Conservation (phyloP, 306 rosid species). For the Begonia masoniana region DNA sequence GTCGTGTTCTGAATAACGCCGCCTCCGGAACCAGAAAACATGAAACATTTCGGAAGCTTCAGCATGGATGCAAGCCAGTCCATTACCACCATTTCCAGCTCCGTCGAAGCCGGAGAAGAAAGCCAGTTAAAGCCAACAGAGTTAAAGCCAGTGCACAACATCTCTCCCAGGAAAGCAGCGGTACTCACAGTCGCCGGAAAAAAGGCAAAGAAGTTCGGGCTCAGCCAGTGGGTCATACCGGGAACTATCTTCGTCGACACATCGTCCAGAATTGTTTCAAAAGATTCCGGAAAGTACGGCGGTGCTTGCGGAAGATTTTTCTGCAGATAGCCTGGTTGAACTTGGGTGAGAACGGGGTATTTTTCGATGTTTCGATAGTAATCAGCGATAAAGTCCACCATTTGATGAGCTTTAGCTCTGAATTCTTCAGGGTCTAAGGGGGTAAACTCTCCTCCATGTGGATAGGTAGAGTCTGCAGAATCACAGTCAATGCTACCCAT, state of each 20-base stretch:
- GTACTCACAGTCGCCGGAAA: conserved; percentile 12
- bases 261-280: conserved; percentile 25
- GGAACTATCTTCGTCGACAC: conserved; percentile 18
- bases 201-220: conserved; percentile 20
- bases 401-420: conserved; percentile 24
- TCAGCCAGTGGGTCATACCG: conserved; percentile 33
- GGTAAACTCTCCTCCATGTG: neutral
- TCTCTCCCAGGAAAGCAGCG: conserved; percentile 22
- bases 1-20: conserved; percentile 33
- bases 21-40: conserved; percentile 20
- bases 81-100: conserved; percentile 25
- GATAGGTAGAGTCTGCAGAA: neutral
- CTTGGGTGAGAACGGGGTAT: conserved; percentile 23
- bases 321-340: conserved; percentile 19
- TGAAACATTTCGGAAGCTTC: conserved; percentile 21
- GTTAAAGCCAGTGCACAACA: conserved; percentile 23
- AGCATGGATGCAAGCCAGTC: conserved; percentile 37
- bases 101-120: conserved; percentile 35
- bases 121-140: conserved; percentile 29
- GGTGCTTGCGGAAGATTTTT: conserved; percentile 12
- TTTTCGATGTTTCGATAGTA: conserved; percentile 20
- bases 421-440: conserved; percentile 23
- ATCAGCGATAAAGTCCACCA: conserved; percentile 25
- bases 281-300: conserved; percentile 17
- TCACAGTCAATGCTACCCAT: conserved; percentile 9